Evolutionary conservation across 2,329 filamentous ascomycete genomes (phyloP), one percentile per base, ranked within the genome.

Genomic region (Colletotrichum coccodes): DNA sequence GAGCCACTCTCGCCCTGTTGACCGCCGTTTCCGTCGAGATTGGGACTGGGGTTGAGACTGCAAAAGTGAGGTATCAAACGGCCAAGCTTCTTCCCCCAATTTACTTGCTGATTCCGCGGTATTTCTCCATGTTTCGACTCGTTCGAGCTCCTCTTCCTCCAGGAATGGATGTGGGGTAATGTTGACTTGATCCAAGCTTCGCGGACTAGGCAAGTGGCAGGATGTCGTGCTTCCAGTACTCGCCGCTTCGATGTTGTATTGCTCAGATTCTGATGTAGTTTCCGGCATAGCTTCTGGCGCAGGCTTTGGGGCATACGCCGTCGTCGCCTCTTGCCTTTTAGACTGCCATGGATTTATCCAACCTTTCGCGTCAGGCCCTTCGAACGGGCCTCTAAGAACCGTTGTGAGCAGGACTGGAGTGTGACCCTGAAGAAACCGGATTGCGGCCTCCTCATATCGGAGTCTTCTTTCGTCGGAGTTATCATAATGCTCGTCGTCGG

Each of bases 301-400:
- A 65, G 56, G 32, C 44, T 47, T 36, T 68, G 59, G 23, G 34
- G 21, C 21, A 1, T 30, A 53, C 36, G n/a, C 12, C 12, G 34
- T 23, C 30, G n/a, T 34, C 57, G 40, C 21, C 30, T 57, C 59
- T 72, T 76, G 47, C 30, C 64, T 69, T 34, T 66, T 75, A 11
- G 82, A 80, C 47, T 77, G 74, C 87, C 87, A 89, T 16, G 87
- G 87, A 70, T 88, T 87, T 36, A 76, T 73, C 86, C 86, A 89
- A 26, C 84, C 84, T 62, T 73, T 76, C 36, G 66, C 61, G 12
- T 60, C 54, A 34, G 66, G 61, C 14, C 66, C 66, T 50, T 85
- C 82, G 71, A 93, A 91, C 0, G 91, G 91, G 0, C 91, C 91
- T 68, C 80, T 84, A 3, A 93, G 80, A 6, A 80, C 78, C 7